Evolutionary conservation across 441 rosid species (phyloP), one percentile per base, ranked within the genome.

Genomic region (Erodium trifolium): DNA sequence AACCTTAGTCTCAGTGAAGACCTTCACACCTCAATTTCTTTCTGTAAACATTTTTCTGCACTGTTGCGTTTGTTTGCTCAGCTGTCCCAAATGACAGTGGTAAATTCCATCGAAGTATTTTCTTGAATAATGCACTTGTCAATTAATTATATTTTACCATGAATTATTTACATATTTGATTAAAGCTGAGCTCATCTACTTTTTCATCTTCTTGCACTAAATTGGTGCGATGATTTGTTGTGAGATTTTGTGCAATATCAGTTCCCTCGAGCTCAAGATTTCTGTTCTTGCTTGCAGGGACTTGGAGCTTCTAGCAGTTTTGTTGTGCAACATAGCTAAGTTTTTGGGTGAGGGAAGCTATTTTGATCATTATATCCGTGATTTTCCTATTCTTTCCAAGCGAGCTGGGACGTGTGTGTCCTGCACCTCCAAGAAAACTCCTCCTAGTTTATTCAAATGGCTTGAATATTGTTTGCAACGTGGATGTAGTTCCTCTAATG

Each of bases 381-480:
- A 95, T 82, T 92, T 95, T 81, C 98, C 99, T 70, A 64, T 73
- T 72, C 90, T 92, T 67, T 73, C 83, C 72, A 76, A 78, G 84
- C 69, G 74, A 67, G 41, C 79, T 69, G 85, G 86, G 71, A 68
- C 9, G 62, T 76, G 70, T 77, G 66, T 72, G 65, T 72, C 76
- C 57, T 70, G 84, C 65, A 78, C 78, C 55, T 80, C 89, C 63
- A 14, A 64, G 73, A 90, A 80, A 81, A 78, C 77, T 78, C 91
- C 99, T 71, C 90, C 96, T 67, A 84, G 90, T 79, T 72, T 95
- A 74, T 89, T 87, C 81, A 85, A 89, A 79, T 95, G 99, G 98
- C 90, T 95, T 71, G 97, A 87, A 76, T 76, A 78, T 75, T 95
- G 98, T 76, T 74, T 95, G 85, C 83, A 75, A 73, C 75, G 70